phyloP scores from a whole-genome alignment of 495 filamentous ascomycete species.

The Aspergillus saccharolyticus region DNA sequence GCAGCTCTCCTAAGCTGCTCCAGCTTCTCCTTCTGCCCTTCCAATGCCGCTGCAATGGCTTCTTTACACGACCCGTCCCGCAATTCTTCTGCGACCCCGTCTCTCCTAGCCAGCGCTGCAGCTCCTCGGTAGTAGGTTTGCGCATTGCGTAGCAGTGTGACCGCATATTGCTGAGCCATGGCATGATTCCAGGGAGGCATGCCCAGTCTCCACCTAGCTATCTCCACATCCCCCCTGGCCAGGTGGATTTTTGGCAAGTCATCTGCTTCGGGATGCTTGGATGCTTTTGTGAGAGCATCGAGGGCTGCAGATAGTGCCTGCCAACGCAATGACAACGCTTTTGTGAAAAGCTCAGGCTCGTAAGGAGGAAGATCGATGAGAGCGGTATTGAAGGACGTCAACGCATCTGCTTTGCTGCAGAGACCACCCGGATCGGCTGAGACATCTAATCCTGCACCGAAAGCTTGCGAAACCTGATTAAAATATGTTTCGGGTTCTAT shows the following conservation, averaged over 20 bases:
- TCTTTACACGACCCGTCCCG: constrained; percentile 44
- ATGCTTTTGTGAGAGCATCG: constrained; percentile 47
- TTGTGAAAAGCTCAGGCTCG: constrained; percentile 24
- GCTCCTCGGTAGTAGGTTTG: constrained; percentile 62
- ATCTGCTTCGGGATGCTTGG: constrained; percentile 47
- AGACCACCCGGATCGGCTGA: constrained; percentile 45
- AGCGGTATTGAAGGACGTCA: constrained; percentile 49
- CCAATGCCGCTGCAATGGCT: constrained; percentile 40
- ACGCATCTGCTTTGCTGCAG: constrained; percentile 54
- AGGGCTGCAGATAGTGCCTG: constrained; percentile 44
- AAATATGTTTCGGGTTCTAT: constrained; percentile 49
- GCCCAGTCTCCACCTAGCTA: constrained; percentile 54
- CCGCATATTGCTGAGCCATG: constrained; percentile 43
- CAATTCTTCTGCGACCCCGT: constrained; percentile 39
- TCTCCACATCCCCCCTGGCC: constrained; percentile 57
- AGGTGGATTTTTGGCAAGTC: constrained; percentile 56
- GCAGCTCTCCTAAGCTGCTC: constrained; percentile 29
- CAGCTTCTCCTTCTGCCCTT: constrained; percentile 38
- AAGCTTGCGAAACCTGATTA: constrained; percentile 40
- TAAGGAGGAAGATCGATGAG: constrained; percentile 31
- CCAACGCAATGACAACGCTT: constrained; percentile 40
- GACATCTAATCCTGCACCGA: constrained; percentile 36
- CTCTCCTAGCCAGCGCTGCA: constrained; percentile 39
- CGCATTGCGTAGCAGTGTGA: constrained; percentile 55
- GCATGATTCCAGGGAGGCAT: constrained; percentile 39